phyloP scores from a whole-genome alignment of 768 basidiomycete genomes.

The Filobasidium floriforme region DNA sequence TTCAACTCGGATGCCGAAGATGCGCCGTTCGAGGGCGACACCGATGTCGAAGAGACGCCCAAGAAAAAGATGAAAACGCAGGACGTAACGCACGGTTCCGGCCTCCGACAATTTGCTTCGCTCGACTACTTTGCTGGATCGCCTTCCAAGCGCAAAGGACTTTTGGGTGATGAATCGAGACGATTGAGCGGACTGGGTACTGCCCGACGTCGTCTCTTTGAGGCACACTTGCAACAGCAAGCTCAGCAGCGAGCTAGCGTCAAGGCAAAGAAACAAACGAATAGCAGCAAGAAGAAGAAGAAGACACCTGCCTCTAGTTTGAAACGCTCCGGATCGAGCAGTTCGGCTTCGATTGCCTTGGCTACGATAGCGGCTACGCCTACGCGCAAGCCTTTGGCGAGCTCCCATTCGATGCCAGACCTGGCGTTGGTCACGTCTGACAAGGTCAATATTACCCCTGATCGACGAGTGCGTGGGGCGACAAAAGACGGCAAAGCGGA shows the following conservation, averaged over 20 bases:
- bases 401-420: background rate
- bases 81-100: constrained; percentile 10
- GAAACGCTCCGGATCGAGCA: constrained; percentile 5
- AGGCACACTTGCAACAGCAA: background rate
- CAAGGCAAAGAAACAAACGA: background rate
- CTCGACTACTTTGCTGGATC: constrained; percentile 25
- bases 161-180: constrained; percentile 15
- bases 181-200: constrained; percentile 15
- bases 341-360: background rate
- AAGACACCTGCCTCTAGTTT: background rate
- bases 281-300: background rate
- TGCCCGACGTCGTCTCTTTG: constrained; percentile 1
- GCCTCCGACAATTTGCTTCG: constrained; percentile 15
- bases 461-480: background rate
- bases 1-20: background rate
- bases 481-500: constrained; percentile 8
- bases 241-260: constrained; percentile 7
- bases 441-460: background rate
- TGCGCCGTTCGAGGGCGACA: constrained; percentile 11
- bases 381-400: background rate
- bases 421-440: background rate
- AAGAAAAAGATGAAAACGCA: background rate
- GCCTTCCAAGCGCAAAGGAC: constrained; percentile 20
- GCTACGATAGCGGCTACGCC: constrained; percentile 1
- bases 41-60: constrained; percentile 17